Evolutionary conservation across 2,329 filamentous ascomycete genomes (phyloP).

Genomic region (Colletotrichum tofieldiae): DNA sequence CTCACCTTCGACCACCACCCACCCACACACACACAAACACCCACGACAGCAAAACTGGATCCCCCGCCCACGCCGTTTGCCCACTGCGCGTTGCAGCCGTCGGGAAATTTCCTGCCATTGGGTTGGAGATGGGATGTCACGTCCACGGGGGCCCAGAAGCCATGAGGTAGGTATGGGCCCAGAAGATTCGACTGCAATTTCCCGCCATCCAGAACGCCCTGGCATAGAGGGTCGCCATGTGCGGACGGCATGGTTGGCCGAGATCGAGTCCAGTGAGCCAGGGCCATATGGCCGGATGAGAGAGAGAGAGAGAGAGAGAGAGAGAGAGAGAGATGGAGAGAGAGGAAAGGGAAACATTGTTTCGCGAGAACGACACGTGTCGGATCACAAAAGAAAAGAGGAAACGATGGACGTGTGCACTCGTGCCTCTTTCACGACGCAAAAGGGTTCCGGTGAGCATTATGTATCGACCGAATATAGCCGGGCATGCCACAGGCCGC

Average conservation of each 20-base stretch:
- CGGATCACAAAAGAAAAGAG: neutral
- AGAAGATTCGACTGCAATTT: conserved; percentile 36
- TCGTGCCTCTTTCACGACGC: neutral
- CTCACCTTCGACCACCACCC: neutral
- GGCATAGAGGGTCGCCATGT: neutral
- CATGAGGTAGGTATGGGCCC: neutral
- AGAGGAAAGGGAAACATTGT: neutral
- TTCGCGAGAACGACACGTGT: conserved; percentile 12
- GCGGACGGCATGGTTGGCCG: neutral
- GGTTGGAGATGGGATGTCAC: conserved; percentile 36
- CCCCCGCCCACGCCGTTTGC: neutral
- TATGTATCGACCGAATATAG: neutral
- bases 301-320: conserved; percentile 16
- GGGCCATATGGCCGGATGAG: conserved; percentile 18
- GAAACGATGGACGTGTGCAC: neutral
- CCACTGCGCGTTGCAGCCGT: conserved; percentile 15
- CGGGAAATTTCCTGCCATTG: conserved; percentile 29
- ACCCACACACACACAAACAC: neutral
- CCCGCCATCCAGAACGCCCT: conserved; percentile 37
- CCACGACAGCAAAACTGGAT: conserved; percentile 16
- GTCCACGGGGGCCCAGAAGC: neutral
- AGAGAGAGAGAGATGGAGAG: neutral
- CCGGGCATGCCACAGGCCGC: neutral
- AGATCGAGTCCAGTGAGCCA: conserved; percentile 24
- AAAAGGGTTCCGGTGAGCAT: neutral